Evolutionary conservation across 352 stramenopile species (phyloP).

Genomic region (Aphanomyces stellatus): DNA sequence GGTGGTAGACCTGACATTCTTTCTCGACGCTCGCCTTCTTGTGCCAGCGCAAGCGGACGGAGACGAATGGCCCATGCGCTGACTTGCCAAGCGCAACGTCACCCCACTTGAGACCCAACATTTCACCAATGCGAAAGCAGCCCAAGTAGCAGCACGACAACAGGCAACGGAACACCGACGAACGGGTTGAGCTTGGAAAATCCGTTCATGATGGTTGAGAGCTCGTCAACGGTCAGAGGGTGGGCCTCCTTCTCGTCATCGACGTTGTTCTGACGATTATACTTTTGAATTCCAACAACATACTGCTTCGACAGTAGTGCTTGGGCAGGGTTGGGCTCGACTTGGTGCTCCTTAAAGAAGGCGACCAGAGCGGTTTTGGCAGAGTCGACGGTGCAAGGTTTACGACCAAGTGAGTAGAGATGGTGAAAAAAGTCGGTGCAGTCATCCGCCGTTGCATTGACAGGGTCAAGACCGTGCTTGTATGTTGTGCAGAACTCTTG

Average conservation of each 20-base stretch:
- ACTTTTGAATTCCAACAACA: too few relatives aligned
- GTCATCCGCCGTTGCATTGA: neutral
- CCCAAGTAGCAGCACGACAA: neutral
- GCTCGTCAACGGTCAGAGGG: too few relatives aligned
- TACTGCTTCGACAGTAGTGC: neutral
- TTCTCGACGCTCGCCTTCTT: neutral
- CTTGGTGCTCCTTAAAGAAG: neutral
- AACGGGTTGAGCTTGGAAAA: neutral
- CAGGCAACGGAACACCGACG: neutral
- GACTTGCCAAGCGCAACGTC: neutral
- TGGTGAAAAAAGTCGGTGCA: neutral
- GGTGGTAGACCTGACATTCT: neutral
- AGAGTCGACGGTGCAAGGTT: neutral
- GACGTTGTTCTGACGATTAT: too few relatives aligned
- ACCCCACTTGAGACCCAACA: neutral
- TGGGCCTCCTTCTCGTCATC: too few relatives aligned
- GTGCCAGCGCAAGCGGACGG: neutral
- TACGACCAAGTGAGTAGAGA: neutral
- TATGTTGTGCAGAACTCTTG: too few relatives aligned
- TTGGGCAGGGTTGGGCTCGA: neutral
- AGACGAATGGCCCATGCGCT: neutral
- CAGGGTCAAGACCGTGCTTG: neutral
- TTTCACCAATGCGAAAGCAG: constrained; percentile 4
- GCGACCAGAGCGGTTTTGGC: neutral
- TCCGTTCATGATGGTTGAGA: too few relatives aligned